These are phyloP conservation scores for Colletotrichum horii DNA, from an alignment of 2,329 filamentous ascomycete genomes.

Conservation along the genomic window DNA sequence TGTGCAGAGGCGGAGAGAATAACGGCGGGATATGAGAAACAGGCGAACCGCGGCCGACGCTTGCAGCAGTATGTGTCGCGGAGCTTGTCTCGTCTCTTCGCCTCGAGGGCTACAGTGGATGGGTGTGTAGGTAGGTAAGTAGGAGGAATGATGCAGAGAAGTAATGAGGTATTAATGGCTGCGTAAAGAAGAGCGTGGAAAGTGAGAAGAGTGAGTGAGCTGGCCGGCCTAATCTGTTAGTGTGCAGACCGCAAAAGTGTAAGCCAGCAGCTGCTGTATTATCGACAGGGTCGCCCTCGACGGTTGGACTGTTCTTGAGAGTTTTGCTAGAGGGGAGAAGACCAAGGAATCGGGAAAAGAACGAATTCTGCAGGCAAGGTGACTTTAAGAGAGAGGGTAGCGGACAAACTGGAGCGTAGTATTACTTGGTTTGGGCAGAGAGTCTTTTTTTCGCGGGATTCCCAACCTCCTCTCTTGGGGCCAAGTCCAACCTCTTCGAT, in stretches of 20 bases:
- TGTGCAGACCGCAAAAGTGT: slow-evolving; percentile 3
- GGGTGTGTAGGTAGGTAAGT: background rate
- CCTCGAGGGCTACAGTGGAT: background rate
- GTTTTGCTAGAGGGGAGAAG: background rate
- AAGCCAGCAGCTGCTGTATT: background rate
- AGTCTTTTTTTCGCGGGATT: slow-evolving; percentile 13
- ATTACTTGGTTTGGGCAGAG: slow-evolving; percentile 15
- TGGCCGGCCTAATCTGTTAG: slow-evolving; percentile 16
- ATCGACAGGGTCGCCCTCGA: background rate
- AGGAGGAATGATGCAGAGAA: slow-evolving; percentile 6
- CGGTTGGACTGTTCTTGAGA: background rate
- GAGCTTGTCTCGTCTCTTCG: background rate
- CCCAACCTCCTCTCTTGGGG: slow-evolving; percentile 18
- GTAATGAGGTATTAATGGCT: slow-evolving; percentile 13
- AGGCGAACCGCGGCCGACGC: background rate
- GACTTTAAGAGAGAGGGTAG: slow-evolving; percentile 18
- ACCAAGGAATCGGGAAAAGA: slow-evolving; percentile 3
- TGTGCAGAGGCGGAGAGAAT: background rate
- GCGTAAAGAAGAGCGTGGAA: background rate
- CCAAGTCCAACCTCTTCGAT: slow-evolving; percentile 19
- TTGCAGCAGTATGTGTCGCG: background rate
- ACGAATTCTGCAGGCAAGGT: slow-evolving; percentile 6
- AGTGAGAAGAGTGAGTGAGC: background rate
- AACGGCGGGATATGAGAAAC: background rate
- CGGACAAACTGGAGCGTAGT: background rate